Evolutionary conservation across 257 asterid genomes (phyloP), one percentile per base, ranked within the genome.

Genomic region (Solanum microdontum): DNA sequence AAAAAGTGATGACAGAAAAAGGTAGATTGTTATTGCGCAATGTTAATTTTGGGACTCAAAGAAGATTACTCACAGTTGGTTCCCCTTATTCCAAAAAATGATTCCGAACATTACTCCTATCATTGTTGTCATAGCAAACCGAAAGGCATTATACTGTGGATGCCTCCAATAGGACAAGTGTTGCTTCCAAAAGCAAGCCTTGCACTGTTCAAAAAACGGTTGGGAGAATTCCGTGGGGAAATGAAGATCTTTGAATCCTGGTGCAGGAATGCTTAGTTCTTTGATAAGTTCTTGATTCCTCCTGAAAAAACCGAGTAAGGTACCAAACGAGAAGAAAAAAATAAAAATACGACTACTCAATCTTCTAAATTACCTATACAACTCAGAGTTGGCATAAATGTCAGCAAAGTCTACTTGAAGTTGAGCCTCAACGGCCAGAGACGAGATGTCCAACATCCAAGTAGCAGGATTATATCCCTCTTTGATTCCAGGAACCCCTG

Each of bases 401-500:
- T 95, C 94, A 7, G 95, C 96, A 77, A 94, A 96, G 87, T 96
- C 94, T 33, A 96, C 93, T 9, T 91, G 88, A 30, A 96, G 94
- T 83, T 93, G 97, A 74, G 98, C 87, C 87, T 94, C 99, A 40
- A 96, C 87, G 4, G 98, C 90, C 82, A 94, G 94, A 69, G 96
- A 90, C 82, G 92, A 94, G 90, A 96, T 88, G 6, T 96, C 99
- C 80, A 96, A 87, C 98, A 96, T 95, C 98, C 98, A 96, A 7
- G 98, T 95, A 69, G 98, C 98, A 48, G 99, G 99, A 88, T 96
- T 96, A 33, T 72, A 86, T 74, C 95, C 99, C 87, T 94, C 98
- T 90, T 91, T 92, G 90, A 94, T 93, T 88, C 87, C 92, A 30
- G 98, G 93, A 86, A 96, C 95, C 45, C 98, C 99, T 2, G 93